Conservation (phyloP, 2,329 filamentous ascomycete species). For the Monosporascus sp. region DNA sequence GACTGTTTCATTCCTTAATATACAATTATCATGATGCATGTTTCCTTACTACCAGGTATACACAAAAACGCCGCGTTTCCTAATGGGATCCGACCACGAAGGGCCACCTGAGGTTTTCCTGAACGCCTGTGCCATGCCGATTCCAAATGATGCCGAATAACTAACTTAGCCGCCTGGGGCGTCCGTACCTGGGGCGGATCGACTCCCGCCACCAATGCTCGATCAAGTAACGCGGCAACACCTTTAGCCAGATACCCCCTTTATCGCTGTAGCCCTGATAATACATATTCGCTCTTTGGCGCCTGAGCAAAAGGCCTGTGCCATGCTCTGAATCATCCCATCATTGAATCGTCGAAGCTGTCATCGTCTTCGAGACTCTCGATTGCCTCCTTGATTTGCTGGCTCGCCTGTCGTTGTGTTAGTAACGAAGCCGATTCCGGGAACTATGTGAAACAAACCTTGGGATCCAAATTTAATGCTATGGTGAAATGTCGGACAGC, state of each 20-base stretch:
- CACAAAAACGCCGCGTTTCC: neutral
- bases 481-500: slow-evolving; percentile 95
- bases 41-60: neutral
- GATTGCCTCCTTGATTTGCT: slow-evolving; percentile 94
- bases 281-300: slow-evolving; percentile 4
- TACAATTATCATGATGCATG: neutral
- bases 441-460: slow-evolving; percentile 52
- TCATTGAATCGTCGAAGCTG: slow-evolving; percentile 62
- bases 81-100: neutral
- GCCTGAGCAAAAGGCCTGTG: slow-evolving; percentile 7
- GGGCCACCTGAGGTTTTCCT: neutral
- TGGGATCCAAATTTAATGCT: slow-evolving; percentile 90
- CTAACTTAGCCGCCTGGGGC: neutral
- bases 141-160: neutral
- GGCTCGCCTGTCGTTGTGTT: slow-evolving; percentile 61
- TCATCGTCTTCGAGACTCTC: slow-evolving; percentile 82
- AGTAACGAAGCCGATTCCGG: neutral
- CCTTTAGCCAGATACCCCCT: neutral
- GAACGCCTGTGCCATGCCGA: neutral
- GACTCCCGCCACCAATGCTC: neutral
- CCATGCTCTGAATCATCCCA: slow-evolving; percentile 39
- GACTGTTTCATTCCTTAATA: neutral
- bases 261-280: slow-evolving; percentile 6
- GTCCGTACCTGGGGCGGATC: neutral
- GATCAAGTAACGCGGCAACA: neutral